phyloP scores from a whole-genome alignment of 345 rosid species.

The Toxicodendron radicans region DNA sequence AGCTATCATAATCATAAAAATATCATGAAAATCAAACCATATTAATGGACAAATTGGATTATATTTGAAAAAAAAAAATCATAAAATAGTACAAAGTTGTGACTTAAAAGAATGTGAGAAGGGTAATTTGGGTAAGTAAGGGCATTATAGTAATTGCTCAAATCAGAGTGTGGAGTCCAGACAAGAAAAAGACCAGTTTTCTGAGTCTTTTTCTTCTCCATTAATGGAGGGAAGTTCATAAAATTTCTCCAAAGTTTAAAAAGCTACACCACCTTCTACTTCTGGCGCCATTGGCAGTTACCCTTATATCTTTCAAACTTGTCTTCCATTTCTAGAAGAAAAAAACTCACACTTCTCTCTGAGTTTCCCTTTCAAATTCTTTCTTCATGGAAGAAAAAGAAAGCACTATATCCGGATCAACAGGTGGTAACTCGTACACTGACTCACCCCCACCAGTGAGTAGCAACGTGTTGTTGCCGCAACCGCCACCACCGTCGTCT shows the following conservation, averaged over 20 bases:
- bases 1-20: no score
- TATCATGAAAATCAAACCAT: no score
- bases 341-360: constrained; percentile 3
- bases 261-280: constrained; percentile 18
- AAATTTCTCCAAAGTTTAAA: constrained; percentile 18
- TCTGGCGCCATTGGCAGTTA: constrained; percentile 44
- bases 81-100: no score
- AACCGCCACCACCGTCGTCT: constrained; percentile 11
- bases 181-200: constrained; percentile 20
- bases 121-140: constrained; percentile 16
- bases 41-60: no score
- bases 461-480: constrained; percentile 19
- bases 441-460: constrained; percentile 45
- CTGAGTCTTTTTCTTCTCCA: constrained; percentile 9
- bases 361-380: neutral
- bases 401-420: constrained; percentile 38
- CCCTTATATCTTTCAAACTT: constrained; percentile 28
- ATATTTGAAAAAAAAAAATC: no score
- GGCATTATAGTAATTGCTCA: neutral
- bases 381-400: constrained; percentile 44
- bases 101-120: neutral
- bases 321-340: neutral
- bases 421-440: constrained; percentile 34
- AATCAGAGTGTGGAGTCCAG: constrained; percentile 1
- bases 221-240: constrained; percentile 31